A percentile compares a stretch with the other conserved stretches of the same genome.
phyloP scores from a whole-genome alignment of 768 basidiomycete genomes.

The Rhodotorula paludigena region DNA sequence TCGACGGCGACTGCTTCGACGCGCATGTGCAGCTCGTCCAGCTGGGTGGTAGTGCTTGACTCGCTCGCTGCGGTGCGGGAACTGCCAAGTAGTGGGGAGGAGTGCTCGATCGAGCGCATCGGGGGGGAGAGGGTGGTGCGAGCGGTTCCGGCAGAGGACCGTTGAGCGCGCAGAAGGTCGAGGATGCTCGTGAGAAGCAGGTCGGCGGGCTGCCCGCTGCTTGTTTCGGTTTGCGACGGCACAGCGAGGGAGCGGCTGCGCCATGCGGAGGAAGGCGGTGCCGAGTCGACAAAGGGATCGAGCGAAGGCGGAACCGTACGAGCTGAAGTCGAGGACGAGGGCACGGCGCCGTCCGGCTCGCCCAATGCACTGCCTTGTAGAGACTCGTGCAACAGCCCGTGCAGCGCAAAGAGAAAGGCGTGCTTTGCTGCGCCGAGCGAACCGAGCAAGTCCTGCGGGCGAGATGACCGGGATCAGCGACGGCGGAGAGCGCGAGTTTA shows the following conservation, averaged over 20 bases:
- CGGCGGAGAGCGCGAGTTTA: background rate
- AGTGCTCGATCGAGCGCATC: conserved; percentile 58
- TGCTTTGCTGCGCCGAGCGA: conserved; percentile 24
- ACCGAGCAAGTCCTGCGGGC: conserved; percentile 16
- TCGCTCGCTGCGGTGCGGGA: conserved; percentile 50
- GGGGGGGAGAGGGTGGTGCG: conserved; percentile 8
- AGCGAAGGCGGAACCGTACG: conserved; percentile 5
- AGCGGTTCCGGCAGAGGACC: conserved; percentile 19
- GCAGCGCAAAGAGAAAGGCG: conserved; percentile 30
- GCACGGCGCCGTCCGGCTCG: background rate
- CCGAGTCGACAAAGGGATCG: conserved; percentile 16
- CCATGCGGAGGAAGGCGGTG: conserved; percentile 15
- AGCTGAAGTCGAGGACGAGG: background rate
- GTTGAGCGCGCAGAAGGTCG: conserved; percentile 57
- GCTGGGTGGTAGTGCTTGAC: conserved; percentile 52
- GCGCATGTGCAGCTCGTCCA: conserved; percentile 63
- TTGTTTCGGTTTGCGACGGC: conserved; percentile 45
- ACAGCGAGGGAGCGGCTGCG: conserved; percentile 73
- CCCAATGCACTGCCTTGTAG: no score
- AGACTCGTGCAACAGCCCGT: conserved; percentile 11
- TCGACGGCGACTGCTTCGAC: conserved; percentile 52
- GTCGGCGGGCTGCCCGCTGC: conserved; percentile 59
- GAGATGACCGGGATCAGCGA: background rate
- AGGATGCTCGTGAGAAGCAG: conserved; percentile 59
- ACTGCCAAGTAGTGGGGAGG: conserved; percentile 59